These are phyloP conservation scores for Daucus carota DNA, from an alignment of 129 eudicot species.

Conservation along the genomic window DNA sequence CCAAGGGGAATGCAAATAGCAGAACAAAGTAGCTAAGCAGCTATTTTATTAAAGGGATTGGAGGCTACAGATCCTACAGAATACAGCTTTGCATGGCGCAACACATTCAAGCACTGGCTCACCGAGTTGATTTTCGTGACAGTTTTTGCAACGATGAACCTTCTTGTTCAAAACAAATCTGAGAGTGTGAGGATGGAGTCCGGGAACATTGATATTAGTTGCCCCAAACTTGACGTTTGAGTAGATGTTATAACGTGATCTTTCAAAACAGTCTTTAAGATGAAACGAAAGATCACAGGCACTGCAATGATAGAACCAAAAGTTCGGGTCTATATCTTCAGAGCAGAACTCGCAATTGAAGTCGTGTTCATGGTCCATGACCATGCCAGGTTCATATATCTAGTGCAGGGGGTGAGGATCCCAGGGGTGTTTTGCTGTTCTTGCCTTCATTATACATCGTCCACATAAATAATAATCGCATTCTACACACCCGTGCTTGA, in stretches of 20 bases:
- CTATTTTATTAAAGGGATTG: too few species aligned
- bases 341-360: not conserved
- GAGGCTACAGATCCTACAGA: too few species aligned
- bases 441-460: not conserved
- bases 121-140: not conserved
- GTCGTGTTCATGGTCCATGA: not conserved
- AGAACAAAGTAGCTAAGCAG: too few species aligned
- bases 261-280: not conserved
- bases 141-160: too few species aligned
- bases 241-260: not conserved
- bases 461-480: not conserved
- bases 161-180: not conserved
- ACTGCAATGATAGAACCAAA: not conserved
- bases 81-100: too few species aligned
- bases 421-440: not conserved
- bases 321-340: not conserved
- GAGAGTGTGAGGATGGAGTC: not conserved
- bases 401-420: not conserved
- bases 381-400: not conserved
- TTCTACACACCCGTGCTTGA: not conserved
- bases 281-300: not conserved
- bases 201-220: too few species aligned
- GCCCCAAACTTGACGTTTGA: not conserved
- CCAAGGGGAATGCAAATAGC: too few species aligned
- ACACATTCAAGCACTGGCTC: too few species aligned